Evolutionary conservation across 768 basidiomycete genomes (phyloP), one percentile per base, ranked within the genome.

Genomic region (Mycena pura): DNA sequence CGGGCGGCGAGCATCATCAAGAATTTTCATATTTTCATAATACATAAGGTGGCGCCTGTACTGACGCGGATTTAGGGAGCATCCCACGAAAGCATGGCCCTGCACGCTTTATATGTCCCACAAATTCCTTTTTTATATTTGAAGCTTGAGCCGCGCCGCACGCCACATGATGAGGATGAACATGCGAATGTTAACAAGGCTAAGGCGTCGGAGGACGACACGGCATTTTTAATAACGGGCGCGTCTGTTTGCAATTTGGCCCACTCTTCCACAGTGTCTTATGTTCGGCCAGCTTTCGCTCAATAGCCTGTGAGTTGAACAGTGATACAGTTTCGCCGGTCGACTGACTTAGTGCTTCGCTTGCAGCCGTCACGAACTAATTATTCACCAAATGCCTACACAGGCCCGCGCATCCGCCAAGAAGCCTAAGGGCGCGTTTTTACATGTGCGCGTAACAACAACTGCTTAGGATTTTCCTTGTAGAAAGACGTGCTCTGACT

Each of bases 91-190:
- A 48, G 25, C 40, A 25, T 2, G 24, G 11, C 55, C 56, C 56
- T 57, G 45, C 25, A 28, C 36, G 40, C 45, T 47, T 49, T 57
- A 49, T 14, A 49, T 49, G 46, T 40, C n/a, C 28, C 21, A 15
- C 15, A 15, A 4, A 32, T 5, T 22, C 22, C 6, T 38, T 31
- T 8, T 29, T 40, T 57, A 32, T 31, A 43, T 49, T 13, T 19
- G 49, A 57, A 57, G 36, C 32, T 57, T 48, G 24, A 36, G 28
- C 47, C 56, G 56, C 22, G 39, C 38, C n/a, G 17, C 40, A 25
- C 56, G 56, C 56, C 56, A 57, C 56, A 55, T 55, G 53, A 55
- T 43, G 53, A 44, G 43, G 19, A 32, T 11, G 25, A 11, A 32
- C 53, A 45, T 25, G 53, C 53, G 31, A 27, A 34, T 44, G 29